Base-by-base conservation (phyloP, 495 filamentous ascomycete species). In the Immersiella caudata region DNA sequence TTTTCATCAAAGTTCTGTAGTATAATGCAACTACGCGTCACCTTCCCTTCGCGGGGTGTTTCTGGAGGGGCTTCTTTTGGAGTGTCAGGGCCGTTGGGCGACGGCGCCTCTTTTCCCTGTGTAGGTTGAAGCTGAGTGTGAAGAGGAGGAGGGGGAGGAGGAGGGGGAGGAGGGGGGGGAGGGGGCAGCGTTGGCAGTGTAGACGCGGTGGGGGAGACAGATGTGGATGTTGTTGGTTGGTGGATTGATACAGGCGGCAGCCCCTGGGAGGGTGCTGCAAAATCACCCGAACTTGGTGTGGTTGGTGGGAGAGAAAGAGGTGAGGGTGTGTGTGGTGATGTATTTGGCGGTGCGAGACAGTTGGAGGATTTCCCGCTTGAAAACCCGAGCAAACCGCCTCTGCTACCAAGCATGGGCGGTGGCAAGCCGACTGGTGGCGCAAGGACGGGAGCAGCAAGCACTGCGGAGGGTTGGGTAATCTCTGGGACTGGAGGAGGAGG, bases 1-100 rank as follows among this genome's bases (percentile, higher is more conserved):
- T 76, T 74, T 59, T 85, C 82, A 66, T 86, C 79, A 61, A 86
- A 86, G 66, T 87, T 88, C 56, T 86, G 80, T 0, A 88, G 74
- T 62, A 89, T 85, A 46, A 88, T 82, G 65, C 78, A 83, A 61
- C 83, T 81, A n/a, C 81, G 78, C 26, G 81, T 83, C 18, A 79
- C 72, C 29, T 79, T 79, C 1, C 74, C 71, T 56, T 77, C 75
- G 8, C 67, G 69, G n/a, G 68, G 20, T 8, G 73, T 71, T 25
- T 76, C 71, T 4, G 58, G 26, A 2, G 69, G 22, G 4, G 67
- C 27, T 9, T 67, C 64, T n/a, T 72, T 62, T 26, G 80, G 75
- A 18, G 68, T 69, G 46, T 69, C 68, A 6, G 69, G 54, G 24
- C 52, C 29, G 16, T 64, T 71, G 6, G 71, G 24, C 1, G 70